phyloP scores from a whole-genome alignment of 345 rosid genomes.

The Salix suchowensis region DNA sequence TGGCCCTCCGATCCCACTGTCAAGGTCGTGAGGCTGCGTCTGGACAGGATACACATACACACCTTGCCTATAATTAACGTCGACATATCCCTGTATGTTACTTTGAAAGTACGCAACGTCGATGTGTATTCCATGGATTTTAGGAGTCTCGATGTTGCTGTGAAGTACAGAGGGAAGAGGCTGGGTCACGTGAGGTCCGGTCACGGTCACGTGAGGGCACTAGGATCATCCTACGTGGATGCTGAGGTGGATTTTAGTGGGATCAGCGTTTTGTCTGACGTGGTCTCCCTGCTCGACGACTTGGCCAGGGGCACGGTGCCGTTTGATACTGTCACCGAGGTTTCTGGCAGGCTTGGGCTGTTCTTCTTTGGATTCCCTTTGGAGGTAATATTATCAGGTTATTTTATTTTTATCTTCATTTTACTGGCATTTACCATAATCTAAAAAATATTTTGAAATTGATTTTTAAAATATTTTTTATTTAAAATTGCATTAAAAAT shows the following conservation, averaged over 20 bases:
- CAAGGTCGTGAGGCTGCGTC: constrained; percentile 46
- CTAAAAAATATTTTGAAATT: too few relatives aligned
- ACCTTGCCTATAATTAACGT: constrained; percentile 40
- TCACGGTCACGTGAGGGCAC: constrained; percentile 57
- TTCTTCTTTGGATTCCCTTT: constrained; percentile 52
- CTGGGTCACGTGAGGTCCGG: constrained; percentile 63
- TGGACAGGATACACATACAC: constrained; percentile 47
- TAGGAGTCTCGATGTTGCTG: constrained; percentile 43
- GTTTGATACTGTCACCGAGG: constrained; percentile 48
- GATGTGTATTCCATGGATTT: constrained; percentile 72
- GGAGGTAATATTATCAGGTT: constrained; percentile 36
- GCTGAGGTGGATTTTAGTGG: constrained; percentile 61
- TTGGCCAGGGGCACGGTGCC: constrained; percentile 36
- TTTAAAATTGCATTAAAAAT: too few relatives aligned
- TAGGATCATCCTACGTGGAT: constrained; percentile 54
- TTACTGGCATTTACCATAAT: not conserved
- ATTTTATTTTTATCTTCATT: not conserved
- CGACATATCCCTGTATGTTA: constrained; percentile 52
- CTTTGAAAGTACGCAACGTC: constrained; percentile 53
- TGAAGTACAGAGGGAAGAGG: constrained; percentile 62
- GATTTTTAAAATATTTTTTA: too few relatives aligned
- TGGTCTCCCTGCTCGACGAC: constrained; percentile 45
- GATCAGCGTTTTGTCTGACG: constrained; percentile 53
- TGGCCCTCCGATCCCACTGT: constrained; percentile 79
- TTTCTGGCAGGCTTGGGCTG: constrained; percentile 57